Conservation (phyloP, 768 basidiomycete genomes). For the Tylopilus intermedius region DNA sequence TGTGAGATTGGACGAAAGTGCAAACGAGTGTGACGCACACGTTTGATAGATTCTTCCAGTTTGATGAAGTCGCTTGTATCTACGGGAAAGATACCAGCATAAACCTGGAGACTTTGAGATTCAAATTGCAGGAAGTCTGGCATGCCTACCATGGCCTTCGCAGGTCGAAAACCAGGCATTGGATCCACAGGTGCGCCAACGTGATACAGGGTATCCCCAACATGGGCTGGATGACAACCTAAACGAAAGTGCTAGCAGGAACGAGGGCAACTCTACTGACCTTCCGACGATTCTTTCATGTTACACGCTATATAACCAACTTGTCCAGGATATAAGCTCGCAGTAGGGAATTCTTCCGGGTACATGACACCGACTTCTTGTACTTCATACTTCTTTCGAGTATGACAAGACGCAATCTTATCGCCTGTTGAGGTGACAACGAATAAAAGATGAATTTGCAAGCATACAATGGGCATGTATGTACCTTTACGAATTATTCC, state of each 20-base stretch:
- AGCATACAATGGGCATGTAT: neutral
- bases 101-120: constrained; percentile 54
- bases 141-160: constrained; percentile 81
- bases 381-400: constrained; percentile 85
- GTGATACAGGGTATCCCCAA: constrained; percentile 89
- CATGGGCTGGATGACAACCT: constrained; percentile 55
- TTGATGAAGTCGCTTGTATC: constrained; percentile 89
- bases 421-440: constrained; percentile 53
- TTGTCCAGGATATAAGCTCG: constrained; percentile 66
- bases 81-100: constrained; percentile 90
- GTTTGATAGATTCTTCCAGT: constrained; percentile 91
- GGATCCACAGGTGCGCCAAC: constrained; percentile 71
- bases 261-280: constrained; percentile 34
- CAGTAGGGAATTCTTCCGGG: constrained; percentile 80
- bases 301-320: constrained; percentile 91
- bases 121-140: neutral
- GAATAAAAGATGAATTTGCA: neutral
- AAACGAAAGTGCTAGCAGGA: neutral
- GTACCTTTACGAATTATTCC: constrained; percentile 80
- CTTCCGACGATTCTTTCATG: constrained; percentile 96
- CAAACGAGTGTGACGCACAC: constrained; percentile 45
- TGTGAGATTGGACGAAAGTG: constrained; percentile 4
- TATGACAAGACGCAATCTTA: constrained; percentile 79
- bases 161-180: constrained; percentile 85
- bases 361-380: constrained; percentile 85